These are phyloP conservation scores for Saccharomyces uvarum DNA, from an alignment of 1,139 yeast genomes.

Conservation along the genomic window DNA sequence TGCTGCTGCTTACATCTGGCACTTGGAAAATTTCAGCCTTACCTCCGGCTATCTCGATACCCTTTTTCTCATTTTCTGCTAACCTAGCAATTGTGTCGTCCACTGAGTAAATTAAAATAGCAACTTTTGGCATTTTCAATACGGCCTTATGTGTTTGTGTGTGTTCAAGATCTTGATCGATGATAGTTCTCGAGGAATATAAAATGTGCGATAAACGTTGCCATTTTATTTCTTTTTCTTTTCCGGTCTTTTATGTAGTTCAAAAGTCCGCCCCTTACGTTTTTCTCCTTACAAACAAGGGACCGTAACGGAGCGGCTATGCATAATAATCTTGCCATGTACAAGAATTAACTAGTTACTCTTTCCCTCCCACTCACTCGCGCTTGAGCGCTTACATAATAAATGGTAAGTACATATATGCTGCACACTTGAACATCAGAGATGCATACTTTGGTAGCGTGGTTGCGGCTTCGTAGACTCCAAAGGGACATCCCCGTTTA, in stretches of 20 bases:
- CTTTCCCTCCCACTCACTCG: background rate
- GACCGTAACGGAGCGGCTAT: background rate
- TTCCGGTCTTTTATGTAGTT: background rate
- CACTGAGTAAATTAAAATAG: constrained; percentile 61
- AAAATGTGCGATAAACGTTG: background rate
- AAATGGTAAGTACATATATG: background rate
- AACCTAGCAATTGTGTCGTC: constrained; percentile 62
- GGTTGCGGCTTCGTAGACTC: background rate
- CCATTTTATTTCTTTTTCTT: background rate
- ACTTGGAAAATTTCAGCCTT: constrained; percentile 59
- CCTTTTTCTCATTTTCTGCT: constrained; percentile 55
- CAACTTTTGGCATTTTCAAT: constrained; percentile 17
- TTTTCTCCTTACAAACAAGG: background rate
- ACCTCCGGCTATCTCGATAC: constrained; percentile 62
- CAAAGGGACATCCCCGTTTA: background rate
- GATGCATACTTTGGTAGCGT: background rate
- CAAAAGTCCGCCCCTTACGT: background rate
- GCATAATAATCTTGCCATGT: background rate
- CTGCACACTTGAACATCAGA: background rate
- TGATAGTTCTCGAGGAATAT: background rate
- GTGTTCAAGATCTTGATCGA: background rate
- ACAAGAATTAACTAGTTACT: too few relatives aligned
- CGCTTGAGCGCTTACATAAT: background rate
- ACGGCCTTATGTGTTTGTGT: background rate
- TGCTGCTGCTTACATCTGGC: constrained; percentile 52